Evolutionary conservation across 345 rosid species (phyloP).

Genomic region (Camelina laxa): DNA sequence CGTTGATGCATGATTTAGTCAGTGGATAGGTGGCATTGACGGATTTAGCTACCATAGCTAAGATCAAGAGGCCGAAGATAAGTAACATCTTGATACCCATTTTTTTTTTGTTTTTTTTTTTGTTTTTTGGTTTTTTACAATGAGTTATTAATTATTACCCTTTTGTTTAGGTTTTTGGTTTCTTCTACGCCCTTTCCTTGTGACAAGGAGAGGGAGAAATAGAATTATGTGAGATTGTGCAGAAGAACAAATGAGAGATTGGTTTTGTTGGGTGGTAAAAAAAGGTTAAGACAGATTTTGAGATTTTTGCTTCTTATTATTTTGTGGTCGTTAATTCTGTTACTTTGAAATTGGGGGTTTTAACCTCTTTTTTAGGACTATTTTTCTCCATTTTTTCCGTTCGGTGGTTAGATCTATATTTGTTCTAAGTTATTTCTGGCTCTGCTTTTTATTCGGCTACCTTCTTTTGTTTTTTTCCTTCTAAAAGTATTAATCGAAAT

Average conservation of each 20-base stretch:
- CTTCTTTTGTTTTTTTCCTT: not conserved
- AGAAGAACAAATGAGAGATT: conserved; percentile 41
- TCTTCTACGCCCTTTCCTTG: conserved; percentile 53
- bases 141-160: conserved; percentile 1
- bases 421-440: conserved; percentile 31
- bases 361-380: conserved; percentile 39
- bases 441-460: conserved; percentile 30
- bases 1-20: conserved; percentile 37
- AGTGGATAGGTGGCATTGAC: conserved; percentile 38
- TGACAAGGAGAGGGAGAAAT: conserved; percentile 42
- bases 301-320: conserved; percentile 17
- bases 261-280: conserved; percentile 36
- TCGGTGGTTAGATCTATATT: conserved; percentile 32
- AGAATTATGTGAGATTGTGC: conserved; percentile 33
- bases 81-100: conserved; percentile 48
- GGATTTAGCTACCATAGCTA: conserved; percentile 40
- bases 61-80: conserved; percentile 42
- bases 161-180: conserved; percentile 17
- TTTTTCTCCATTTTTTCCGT: conserved; percentile 11
- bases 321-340: conserved; percentile 41
- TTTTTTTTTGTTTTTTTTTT: not conserved
- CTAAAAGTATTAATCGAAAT: not conserved
- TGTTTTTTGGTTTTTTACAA: not conserved
- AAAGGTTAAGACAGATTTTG: conserved; percentile 35
- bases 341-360: conserved; percentile 25